Percentiles rank a stretch among this genome's conserved stretches.
phyloP scores from a whole-genome alignment of 2,329 filamentous ascomycete species.

The Pyricularia grisea region DNA sequence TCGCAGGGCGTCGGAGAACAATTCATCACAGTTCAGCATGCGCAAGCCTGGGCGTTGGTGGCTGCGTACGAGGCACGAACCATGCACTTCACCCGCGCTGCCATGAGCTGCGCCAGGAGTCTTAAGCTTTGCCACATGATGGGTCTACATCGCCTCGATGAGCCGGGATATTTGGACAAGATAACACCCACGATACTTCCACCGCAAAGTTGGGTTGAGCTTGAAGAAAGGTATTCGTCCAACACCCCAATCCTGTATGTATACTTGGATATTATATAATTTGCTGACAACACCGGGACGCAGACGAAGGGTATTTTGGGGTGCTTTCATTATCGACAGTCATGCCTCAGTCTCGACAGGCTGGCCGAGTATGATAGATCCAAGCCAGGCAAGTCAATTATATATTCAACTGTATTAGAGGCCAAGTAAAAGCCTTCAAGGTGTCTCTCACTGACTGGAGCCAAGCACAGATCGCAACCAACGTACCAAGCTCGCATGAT shows the following conservation, averaged over 20 bases:
- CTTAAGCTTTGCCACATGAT: conserved; percentile 72
- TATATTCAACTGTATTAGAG: not conserved
- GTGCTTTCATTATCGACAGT: conserved; percentile 70
- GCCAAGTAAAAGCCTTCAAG: not conserved
- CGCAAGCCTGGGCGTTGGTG: conserved; percentile 71
- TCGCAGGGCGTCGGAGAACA: conserved; percentile 61
- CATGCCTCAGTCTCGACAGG: conserved; percentile 85
- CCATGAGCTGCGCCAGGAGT: conserved; percentile 67
- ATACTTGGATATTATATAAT: not conserved
- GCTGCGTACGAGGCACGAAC: conserved; percentile 73
- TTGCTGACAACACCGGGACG: not conserved
- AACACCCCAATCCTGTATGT: not conserved
- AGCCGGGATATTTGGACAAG: conserved; percentile 41
- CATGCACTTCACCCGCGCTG: conserved; percentile 78
- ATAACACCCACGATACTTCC: conserved; percentile 66
- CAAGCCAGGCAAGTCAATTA: conserved; percentile 45
- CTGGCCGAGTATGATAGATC: conserved; percentile 76
- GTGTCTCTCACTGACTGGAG: conserved; percentile 7
- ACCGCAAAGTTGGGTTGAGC: conserved; percentile 70
- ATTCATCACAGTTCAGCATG: conserved; percentile 70
- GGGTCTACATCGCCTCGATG: conserved; percentile 72
- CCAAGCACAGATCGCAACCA: conserved; percentile 54
- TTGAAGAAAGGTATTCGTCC: conserved; percentile 46
- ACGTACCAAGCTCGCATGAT: conserved; percentile 71
- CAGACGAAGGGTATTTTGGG: conserved; percentile 71